phyloP scores from a whole-genome alignment of 1,284 basidiomycete species.

The Ustilago curta region DNA sequence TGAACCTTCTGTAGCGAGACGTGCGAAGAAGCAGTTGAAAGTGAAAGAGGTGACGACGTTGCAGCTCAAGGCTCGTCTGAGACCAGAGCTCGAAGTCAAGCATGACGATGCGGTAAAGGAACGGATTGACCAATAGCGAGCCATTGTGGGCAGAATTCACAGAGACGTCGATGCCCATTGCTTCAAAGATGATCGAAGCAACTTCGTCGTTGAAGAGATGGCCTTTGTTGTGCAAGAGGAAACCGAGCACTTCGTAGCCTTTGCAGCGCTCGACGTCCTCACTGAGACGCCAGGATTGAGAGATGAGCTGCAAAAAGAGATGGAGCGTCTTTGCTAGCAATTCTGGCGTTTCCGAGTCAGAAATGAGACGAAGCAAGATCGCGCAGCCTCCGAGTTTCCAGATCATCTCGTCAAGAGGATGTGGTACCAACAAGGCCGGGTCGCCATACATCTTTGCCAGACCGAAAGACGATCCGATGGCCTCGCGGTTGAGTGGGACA shows the following conservation, averaged over 20 bases:
- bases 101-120: slow-evolving; percentile 84
- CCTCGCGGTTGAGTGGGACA: slow-evolving; percentile 41
- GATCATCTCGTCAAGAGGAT: slow-evolving; percentile 80
- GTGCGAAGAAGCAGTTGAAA: slow-evolving; percentile 79
- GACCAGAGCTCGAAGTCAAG: slow-evolving; percentile 94
- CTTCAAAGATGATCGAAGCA: slow-evolving; percentile 83
- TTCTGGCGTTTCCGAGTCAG: slow-evolving; percentile 73
- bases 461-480: slow-evolving; percentile 42
- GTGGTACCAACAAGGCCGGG: slow-evolving; percentile 74
- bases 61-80: slow-evolving; percentile 77
- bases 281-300: slow-evolving; percentile 80
- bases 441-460: slow-evolving; percentile 56
- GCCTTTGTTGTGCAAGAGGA: slow-evolving; percentile 79
- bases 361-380: slow-evolving; percentile 79
- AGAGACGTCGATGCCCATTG: slow-evolving; percentile 78
- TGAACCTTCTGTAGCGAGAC: slow-evolving; percentile 73
- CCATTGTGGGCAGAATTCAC: slow-evolving; percentile 72
- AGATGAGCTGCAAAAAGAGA: slow-evolving; percentile 81
- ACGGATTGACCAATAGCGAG: slow-evolving; percentile 78
- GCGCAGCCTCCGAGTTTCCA: slow-evolving; percentile 87
- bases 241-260: slow-evolving; percentile 82
- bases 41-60: slow-evolving; percentile 82
- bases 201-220: slow-evolving; percentile 81
- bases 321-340: slow-evolving; percentile 80
- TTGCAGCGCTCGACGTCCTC: slow-evolving; percentile 60